phyloP scores from a whole-genome alignment of 805 yeast genomes.

The Yarrowia divulgata region DNA sequence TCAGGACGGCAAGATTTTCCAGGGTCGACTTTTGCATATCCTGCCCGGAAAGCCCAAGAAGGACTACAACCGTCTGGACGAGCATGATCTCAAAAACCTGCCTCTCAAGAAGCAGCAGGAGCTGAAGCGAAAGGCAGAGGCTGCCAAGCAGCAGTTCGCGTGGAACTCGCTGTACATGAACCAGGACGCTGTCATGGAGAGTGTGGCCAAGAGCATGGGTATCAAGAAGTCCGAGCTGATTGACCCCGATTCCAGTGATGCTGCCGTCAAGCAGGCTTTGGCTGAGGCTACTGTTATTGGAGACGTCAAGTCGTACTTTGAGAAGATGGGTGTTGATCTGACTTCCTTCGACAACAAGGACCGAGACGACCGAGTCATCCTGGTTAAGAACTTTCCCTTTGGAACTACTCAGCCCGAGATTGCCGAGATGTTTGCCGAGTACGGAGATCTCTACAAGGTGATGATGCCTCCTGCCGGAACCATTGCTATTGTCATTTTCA shows the following conservation, averaged over 20 bases:
- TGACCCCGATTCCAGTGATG: slow-evolving; percentile 83
- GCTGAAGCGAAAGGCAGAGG: slow-evolving; percentile 80
- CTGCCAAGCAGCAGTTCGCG: slow-evolving; percentile 83
- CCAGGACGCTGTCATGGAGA: slow-evolving; percentile 87
- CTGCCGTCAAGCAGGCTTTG: slow-evolving; percentile 95
- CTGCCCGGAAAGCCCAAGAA: slow-evolving; percentile 85
- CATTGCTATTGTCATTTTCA: slow-evolving; percentile 89
- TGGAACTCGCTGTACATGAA: slow-evolving; percentile 96
- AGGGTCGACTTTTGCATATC: slow-evolving; percentile 90
- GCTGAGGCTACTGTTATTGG: slow-evolving; percentile 97
- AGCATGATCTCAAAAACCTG: slow-evolving; percentile 86
- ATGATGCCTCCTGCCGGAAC: slow-evolving; percentile 97
- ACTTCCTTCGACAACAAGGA: slow-evolving; percentile 68
- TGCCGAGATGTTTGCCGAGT: slow-evolving; percentile 78
- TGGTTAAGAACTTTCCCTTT: slow-evolving; percentile 89
- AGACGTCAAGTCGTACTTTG: slow-evolving; percentile 87
- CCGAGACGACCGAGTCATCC: slow-evolving; percentile 78
- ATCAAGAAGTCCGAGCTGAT: slow-evolving; percentile 80
- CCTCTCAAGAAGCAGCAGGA: slow-evolving; percentile 93
- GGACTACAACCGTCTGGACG: slow-evolving; percentile 77
- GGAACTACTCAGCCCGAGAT: slow-evolving; percentile 84
- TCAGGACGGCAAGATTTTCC: slow-evolving; percentile 88
- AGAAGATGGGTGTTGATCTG: slow-evolving; percentile 82
- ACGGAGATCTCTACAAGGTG: slow-evolving; percentile 79
- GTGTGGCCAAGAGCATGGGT: slow-evolving; percentile 86